Conservation (phyloP, 306 rosid genomes). For the Datisca glomerata region DNA sequence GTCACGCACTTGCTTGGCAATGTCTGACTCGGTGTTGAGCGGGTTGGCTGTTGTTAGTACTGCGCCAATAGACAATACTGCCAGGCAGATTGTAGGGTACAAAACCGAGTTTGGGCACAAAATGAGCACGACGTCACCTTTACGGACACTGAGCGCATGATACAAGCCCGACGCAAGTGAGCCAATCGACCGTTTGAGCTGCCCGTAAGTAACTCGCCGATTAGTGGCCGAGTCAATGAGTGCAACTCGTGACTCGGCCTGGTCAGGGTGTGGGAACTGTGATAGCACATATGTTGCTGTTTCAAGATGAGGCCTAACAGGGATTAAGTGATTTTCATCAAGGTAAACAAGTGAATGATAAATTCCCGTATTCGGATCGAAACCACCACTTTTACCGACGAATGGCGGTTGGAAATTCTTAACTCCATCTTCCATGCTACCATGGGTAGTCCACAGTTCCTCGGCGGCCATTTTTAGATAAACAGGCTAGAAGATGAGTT, state of each 20-base stretch:
- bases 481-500: too few species aligned
- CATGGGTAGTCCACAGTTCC: too few species aligned
- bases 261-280: slow-evolving; percentile 41
- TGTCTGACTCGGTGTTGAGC: slow-evolving; percentile 52
- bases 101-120: slow-evolving; percentile 56
- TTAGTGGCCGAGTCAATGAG: slow-evolving; percentile 43
- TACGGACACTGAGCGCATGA: slow-evolving; percentile 49
- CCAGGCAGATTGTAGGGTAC: slow-evolving; percentile 57
- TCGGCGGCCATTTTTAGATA: slow-evolving; percentile 30
- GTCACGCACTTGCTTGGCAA: slow-evolving; percentile 53
- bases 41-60: slow-evolving; percentile 69
- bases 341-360: slow-evolving; percentile 39
- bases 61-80: slow-evolving; percentile 70
- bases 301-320: slow-evolving; percentile 36
- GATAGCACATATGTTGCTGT: slow-evolving; percentile 51
- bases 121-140: slow-evolving; percentile 66
- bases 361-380: slow-evolving; percentile 41
- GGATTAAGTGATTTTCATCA: slow-evolving; percentile 22
- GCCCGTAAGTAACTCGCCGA: slow-evolving; percentile 37
- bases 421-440: slow-evolving; percentile 15
- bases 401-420: not conserved
- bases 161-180: slow-evolving; percentile 59
- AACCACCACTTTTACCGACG: slow-evolving; percentile 28
- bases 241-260: slow-evolving; percentile 47
- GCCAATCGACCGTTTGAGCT: slow-evolving; percentile 35